phyloP scores from a whole-genome alignment of 2,329 filamentous ascomycete genomes.

The Arthrobotrys sphaeroides region DNA sequence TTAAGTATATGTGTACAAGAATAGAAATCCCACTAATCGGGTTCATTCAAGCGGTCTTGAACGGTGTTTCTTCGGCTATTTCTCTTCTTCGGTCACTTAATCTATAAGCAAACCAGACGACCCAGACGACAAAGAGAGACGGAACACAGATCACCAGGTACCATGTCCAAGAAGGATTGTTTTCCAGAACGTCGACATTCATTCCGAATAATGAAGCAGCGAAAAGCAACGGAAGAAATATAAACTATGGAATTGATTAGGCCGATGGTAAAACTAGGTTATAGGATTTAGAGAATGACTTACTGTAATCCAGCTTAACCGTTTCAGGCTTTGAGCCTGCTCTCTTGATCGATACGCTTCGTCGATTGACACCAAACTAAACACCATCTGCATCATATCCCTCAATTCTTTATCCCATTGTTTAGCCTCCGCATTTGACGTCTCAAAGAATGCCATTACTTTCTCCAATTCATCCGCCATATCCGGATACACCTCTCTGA shows the following conservation, averaged over 20 bases:
- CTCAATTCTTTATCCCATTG: constrained; percentile 51
- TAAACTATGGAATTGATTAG: constrained; percentile 49
- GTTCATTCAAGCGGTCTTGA: constrained; percentile 36
- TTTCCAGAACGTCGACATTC: constrained; percentile 52
- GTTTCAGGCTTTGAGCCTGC: constrained; percentile 55
- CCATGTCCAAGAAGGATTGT: constrained; percentile 54
- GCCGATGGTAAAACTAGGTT: constrained; percentile 3
- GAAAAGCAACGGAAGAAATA: constrained; percentile 55
- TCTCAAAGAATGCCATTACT: constrained; percentile 23
- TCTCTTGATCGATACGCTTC: constrained; percentile 56
- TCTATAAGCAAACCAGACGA: constrained; percentile 49
- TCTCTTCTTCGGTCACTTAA: constrained; percentile 26
- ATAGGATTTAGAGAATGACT: neutral
- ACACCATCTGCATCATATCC: constrained; percentile 52
- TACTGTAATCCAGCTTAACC: constrained; percentile 57
- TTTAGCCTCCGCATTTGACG: constrained; percentile 11
- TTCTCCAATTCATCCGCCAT: constrained; percentile 34
- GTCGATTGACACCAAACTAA: constrained; percentile 55
- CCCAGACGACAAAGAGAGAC: constrained; percentile 30
- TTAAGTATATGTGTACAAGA: constrained; percentile 11
- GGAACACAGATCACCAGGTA: constrained; percentile 53
- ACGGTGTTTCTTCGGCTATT: constrained; percentile 44
- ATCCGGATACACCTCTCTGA: constrained; percentile 29
- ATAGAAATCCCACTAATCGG: constrained; percentile 11
- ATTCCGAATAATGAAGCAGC: constrained; percentile 54